Evolutionary conservation across 1,139 yeast genomes (phyloP).

Genomic region (Candida sojae): DNA sequence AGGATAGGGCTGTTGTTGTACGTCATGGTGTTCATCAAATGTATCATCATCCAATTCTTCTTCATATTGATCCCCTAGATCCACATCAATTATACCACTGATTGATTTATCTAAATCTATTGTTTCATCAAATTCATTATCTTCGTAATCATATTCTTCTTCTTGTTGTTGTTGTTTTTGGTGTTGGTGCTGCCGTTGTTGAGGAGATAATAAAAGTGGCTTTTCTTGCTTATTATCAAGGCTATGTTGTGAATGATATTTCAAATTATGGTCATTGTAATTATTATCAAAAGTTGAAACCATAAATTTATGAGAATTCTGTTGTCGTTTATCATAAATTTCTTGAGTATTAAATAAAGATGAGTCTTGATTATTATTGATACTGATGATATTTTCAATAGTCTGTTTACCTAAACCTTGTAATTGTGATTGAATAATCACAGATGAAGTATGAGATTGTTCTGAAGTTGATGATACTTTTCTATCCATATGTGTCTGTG

Average conservation of each 20-base stretch:
- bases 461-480: slow-evolving; percentile 26
- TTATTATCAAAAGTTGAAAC: slow-evolving; percentile 29
- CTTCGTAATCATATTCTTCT: background rate
- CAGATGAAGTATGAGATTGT: slow-evolving; percentile 27
- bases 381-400: slow-evolving; percentile 26
- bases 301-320: slow-evolving; percentile 21
- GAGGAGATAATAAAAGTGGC: no score
- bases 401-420: slow-evolving; percentile 32
- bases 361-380: slow-evolving; percentile 18
- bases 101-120: slow-evolving; percentile 3
- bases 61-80: slow-evolving; percentile 3
- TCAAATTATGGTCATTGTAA: slow-evolving; percentile 22
- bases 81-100: background rate
- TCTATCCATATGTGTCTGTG: slow-evolving; percentile 20
- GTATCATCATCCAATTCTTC: background rate
- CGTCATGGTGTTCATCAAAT: background rate
- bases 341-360: slow-evolving; percentile 33
- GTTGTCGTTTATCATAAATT: slow-evolving; percentile 38
- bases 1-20: background rate
- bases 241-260: slow-evolving; percentile 1
- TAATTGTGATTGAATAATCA: slow-evolving; percentile 30
- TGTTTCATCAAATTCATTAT: background rate
- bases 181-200: no score
- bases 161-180: background rate
- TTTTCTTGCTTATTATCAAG: background rate